Percentiles rank a stretch among this genome's conserved stretches.
Conservation (phyloP, 768 basidiomycete species). For the Gloeopeniophorella convolvens region DNA sequence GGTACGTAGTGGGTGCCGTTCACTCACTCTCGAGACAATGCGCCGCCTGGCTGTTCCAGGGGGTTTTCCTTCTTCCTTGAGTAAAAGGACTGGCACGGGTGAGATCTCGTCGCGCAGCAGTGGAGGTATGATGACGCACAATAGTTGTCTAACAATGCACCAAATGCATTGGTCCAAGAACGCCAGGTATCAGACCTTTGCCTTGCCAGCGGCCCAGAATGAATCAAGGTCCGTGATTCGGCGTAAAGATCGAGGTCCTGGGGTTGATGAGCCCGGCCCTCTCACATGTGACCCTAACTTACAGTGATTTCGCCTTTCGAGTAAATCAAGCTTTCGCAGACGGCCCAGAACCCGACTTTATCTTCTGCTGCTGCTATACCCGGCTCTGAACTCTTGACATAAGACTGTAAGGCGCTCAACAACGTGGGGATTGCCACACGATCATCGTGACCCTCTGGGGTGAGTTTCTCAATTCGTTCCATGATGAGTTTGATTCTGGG, state of each 20-base stretch:
- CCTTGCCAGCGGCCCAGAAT: constrained; percentile 56
- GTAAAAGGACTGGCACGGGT: constrained; percentile 48
- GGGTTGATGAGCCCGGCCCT: constrained; percentile 7
- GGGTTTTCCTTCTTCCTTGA: constrained; percentile 50
- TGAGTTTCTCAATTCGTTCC: constrained; percentile 60
- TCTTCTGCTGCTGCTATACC: constrained; percentile 88
- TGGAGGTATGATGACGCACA: constrained; percentile 37
- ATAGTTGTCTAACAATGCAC: constrained; percentile 71
- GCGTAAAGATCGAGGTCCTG: constrained; percentile 82
- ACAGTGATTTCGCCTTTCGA: constrained; percentile 81
- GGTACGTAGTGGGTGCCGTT: background rate
- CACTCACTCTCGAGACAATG: constrained; percentile 60
- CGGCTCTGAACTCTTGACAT: constrained; percentile 80
- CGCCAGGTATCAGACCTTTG: constrained; percentile 60
- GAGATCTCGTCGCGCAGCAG: background rate
- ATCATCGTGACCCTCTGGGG: constrained; percentile 71
- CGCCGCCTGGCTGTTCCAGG: constrained; percentile 43
- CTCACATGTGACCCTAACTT: constrained; percentile 22
- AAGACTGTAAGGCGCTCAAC: constrained; percentile 57
- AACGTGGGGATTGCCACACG: constrained; percentile 69
- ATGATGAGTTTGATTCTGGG: constrained; percentile 73
- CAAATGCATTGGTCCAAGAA: constrained; percentile 64
- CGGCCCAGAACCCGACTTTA: constrained; percentile 81
- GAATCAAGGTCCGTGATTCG: constrained; percentile 64
- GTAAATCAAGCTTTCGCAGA: constrained; percentile 70